Percentiles rank a stretch among this genome's conserved stretches.
Conservation (phyloP, 805 yeast genomes). For the Candida berthetii region DNA sequence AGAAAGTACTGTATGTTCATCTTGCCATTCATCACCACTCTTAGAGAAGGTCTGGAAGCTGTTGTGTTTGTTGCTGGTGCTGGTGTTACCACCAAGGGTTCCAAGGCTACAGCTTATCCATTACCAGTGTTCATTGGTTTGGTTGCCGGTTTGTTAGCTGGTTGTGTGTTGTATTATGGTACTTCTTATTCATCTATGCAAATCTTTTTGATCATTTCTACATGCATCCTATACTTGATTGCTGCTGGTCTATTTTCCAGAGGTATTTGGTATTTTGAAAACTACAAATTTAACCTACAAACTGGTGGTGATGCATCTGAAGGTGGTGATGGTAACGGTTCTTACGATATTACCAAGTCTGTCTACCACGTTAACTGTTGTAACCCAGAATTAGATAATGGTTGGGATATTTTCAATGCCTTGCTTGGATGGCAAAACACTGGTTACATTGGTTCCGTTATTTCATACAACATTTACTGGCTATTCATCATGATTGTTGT, state of each 20-base stretch:
- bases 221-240: constrained; percentile 83
- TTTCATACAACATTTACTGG: constrained; percentile 91
- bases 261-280: constrained; percentile 87
- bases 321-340: constrained; percentile 90
- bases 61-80: constrained; percentile 96
- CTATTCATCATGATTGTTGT: constrained; percentile 50
- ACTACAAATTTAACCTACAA: constrained; percentile 48
- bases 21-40: constrained; percentile 82
- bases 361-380: constrained; percentile 99
- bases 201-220: constrained; percentile 79
- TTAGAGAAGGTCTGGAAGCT: constrained; percentile 97
- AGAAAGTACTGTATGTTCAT: constrained; percentile 85
- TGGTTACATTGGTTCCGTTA: constrained; percentile 88
- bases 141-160: constrained; percentile 69
- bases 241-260: constrained; percentile 91
- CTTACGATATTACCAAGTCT: constrained; percentile 70
- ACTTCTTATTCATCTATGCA: constrained; percentile 83
- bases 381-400: constrained; percentile 85
- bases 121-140: constrained; percentile 89
- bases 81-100: constrained; percentile 52
- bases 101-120: constrained; percentile 75
- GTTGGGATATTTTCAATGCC: constrained; percentile 97
- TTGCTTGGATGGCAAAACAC: constrained; percentile 96
- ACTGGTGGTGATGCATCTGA: constrained; percentile 97
- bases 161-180: constrained; percentile 69